phyloP scores from a whole-genome alignment of 1,139 yeast species.

The Magnusiomyces ingens region DNA sequence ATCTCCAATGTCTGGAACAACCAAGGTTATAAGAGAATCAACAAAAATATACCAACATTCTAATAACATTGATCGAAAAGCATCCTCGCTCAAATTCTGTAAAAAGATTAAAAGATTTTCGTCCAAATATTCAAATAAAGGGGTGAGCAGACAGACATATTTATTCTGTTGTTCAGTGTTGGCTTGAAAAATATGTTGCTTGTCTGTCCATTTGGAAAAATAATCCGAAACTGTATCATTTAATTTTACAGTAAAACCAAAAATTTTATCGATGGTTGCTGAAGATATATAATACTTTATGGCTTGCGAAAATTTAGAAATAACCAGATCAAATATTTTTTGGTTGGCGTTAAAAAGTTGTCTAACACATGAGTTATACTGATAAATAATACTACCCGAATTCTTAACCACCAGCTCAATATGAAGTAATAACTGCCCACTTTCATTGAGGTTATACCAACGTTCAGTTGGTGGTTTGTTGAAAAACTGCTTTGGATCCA shows the following conservation, averaged over 20 bases:
- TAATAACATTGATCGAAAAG: neutral
- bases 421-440: neutral
- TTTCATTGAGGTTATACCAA: neutral
- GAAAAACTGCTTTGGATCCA: conserved; percentile 1
- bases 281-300: conserved; percentile 4
- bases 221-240: neutral
- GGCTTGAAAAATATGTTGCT: neutral
- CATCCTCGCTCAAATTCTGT: neutral
- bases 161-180: neutral
- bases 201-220: neutral
- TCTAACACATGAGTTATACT: conserved; percentile 6
- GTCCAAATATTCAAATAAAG: conserved; percentile 1
- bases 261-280: conserved; percentile 1
- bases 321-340: neutral
- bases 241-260: neutral
- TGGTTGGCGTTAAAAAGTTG: neutral
- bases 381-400: neutral
- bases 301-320: neutral
- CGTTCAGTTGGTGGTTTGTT: neutral
- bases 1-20: conserved; percentile 2
- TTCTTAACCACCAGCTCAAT: neutral
- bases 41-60: conserved; percentile 4
- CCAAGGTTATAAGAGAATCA: neutral
- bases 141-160: neutral
- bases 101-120: neutral